A percentile compares a stretch with the other conserved stretches of the same genome.
Evolutionary conservation across 495 filamentous ascomycete species (phyloP).

Genomic region (Aspergillus diversus): DNA sequence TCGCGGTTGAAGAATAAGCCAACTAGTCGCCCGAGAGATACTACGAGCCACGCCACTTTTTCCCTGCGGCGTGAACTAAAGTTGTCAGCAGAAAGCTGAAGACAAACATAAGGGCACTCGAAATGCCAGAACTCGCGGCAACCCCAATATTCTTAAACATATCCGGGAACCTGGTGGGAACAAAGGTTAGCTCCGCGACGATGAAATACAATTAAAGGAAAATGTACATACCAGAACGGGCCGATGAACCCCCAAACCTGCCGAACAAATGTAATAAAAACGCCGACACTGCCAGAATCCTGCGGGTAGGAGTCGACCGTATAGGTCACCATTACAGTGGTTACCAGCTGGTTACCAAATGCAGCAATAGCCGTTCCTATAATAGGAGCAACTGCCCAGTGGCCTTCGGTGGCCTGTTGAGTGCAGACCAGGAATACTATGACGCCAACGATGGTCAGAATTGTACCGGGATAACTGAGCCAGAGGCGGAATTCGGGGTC

Average conservation of each 20-base stretch:
- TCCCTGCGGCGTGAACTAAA: slow-evolving; percentile 29
- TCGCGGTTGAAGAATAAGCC: no score
- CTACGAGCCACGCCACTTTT: slow-evolving; percentile 18
- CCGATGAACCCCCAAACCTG: slow-evolving; percentile 63
- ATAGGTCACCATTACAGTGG: slow-evolving; percentile 60
- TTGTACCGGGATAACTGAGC: slow-evolving; percentile 55
- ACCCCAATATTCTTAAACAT: slow-evolving; percentile 48
- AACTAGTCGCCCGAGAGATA: neutral
- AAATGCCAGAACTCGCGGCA: slow-evolving; percentile 38
- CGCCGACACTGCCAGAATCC: slow-evolving; percentile 54
- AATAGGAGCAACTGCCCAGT: slow-evolving; percentile 54
- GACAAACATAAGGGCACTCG: slow-evolving; percentile 35
- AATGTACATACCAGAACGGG: slow-evolving; percentile 52
- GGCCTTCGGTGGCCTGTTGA: slow-evolving; percentile 38
- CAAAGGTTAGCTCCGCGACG: slow-evolving; percentile 6
- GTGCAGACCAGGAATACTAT: slow-evolving; percentile 55
- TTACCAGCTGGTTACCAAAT: slow-evolving; percentile 60
- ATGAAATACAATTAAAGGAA: neutral
- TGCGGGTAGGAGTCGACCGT: slow-evolving; percentile 57
- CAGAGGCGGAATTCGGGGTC: slow-evolving; percentile 54
- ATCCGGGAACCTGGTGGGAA: slow-evolving; percentile 34
- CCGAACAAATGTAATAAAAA: slow-evolving; percentile 60
- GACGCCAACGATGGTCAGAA: slow-evolving; percentile 51
- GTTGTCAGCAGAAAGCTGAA: slow-evolving; percentile 39
- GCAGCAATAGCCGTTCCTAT: slow-evolving; percentile 56